Evolutionary conservation across 257 asterid genomes (phyloP), one percentile per base, ranked within the genome.

Genomic region (Salvia hispanica): DNA sequence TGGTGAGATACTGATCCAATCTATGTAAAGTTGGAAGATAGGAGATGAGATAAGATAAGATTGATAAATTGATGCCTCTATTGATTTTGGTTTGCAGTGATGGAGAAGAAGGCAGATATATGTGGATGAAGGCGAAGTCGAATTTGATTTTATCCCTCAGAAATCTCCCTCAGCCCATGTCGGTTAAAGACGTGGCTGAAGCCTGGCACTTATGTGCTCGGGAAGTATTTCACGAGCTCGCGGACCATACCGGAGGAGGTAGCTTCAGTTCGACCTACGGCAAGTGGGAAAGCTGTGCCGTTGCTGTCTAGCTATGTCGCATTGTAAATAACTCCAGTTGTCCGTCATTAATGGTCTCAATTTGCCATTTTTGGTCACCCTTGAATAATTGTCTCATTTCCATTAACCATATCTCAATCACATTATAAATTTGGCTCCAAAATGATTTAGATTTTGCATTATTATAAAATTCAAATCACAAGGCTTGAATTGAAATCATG

Each of bases 161-260:
- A 37, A 54, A 43, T 51, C 45, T 58, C 4, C 40, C 79, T 33
- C 73, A 74, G 57, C 87, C 83, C 33, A 58, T 79, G n/a, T 69
- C 87, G 1, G 68, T 86, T 10, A 73, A 43, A 72, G 77, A 81
- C 34, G 80, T 86, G 83, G 86, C 81, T 6, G 76, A 77, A 70
- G 56, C 78, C 1, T 86, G 92, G 92, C 78, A 76, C 50, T 8
- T 13, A 11, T 79, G 78, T 37, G 87, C 86, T 34, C 79, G 87
- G 0, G 71, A 70, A 67, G 84, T 76, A 6, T 64, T 75, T 54
- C 64, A 42, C 3, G 83, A 79, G 76, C 71, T 66, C 25, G 84
- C 81, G 3, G 59, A 47, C 72, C 61, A 48, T 53, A 39, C 53
- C n/a, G 92, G 92, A 25, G 89, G 84, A 39, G 88, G 84, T 46